Percentiles rank a stretch among this genome's conserved stretches.
phyloP scores from a whole-genome alignment of 768 basidiomycete genomes.

The Auricularia heimuer region DNA sequence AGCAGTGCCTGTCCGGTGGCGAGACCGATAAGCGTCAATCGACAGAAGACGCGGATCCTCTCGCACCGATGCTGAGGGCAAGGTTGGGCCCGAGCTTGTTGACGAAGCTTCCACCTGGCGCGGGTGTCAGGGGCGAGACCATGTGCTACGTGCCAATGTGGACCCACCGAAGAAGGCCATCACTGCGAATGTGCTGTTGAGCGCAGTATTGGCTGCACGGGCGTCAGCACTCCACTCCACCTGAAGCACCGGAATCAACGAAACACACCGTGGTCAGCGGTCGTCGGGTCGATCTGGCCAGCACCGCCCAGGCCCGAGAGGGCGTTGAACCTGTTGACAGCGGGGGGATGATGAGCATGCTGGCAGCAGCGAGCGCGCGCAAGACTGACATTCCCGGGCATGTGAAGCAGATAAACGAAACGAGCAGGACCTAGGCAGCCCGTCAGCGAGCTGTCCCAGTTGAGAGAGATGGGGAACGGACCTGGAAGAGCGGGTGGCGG shows the following conservation, averaged over 20 bases:
- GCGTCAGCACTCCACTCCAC: too few species aligned
- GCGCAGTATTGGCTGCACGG: constrained; percentile 23
- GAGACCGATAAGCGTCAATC: too few species aligned
- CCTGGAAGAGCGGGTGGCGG: constrained; percentile 1
- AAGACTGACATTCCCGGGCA: neutral
- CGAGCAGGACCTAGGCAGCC: constrained; percentile 26
- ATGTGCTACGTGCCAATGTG: constrained; percentile 15
- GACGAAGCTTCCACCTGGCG: neutral
- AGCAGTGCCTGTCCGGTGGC: constrained; percentile 22
- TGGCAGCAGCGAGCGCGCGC: neutral
- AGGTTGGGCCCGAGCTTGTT: constrained; percentile 38
- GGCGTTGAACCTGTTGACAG: constrained; percentile 31
- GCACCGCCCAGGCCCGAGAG: constrained; percentile 30
- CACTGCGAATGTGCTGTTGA: constrained; percentile 35
- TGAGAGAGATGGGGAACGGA: neutral
- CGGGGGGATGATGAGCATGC: neutral
- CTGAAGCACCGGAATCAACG: too few species aligned
- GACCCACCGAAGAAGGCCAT: constrained; percentile 32
- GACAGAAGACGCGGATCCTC: too few species aligned
- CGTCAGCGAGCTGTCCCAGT: constrained; percentile 8
- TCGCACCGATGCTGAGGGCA: constrained; percentile 33
- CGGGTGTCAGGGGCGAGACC: neutral
- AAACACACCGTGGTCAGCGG: constrained; percentile 25
- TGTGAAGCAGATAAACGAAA: constrained; percentile 26
- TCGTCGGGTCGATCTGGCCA: constrained; percentile 29